Base-by-base conservation (phyloP, 441 rosid species). In the Breynia disticha region DNA sequence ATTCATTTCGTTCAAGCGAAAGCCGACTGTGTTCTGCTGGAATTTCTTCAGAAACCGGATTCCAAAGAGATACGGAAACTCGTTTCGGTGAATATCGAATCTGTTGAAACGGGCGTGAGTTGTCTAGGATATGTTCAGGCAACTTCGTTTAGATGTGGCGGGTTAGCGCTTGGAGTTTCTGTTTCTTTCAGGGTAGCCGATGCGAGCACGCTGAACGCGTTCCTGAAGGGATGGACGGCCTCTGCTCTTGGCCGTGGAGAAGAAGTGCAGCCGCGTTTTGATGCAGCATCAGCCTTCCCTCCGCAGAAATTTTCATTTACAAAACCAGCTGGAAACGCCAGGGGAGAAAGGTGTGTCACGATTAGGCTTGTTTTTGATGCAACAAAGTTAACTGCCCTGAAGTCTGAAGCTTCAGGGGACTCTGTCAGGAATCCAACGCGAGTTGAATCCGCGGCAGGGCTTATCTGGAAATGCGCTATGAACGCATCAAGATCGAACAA, bases 1-100 rank as follows among this genome's bases (percentile, higher is more conserved):
- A 79, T 57, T 21, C 59, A 57, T 37, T 83, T 57, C 53, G 54
- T 68, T 0, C 72, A 74, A 63, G 75, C 81, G 17, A 37, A 47
- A 67, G 80, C 70, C 24, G 37, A 59, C 45, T 62, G 74, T 7
- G 32, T 37, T 16, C 72, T 83, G 19, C 63, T 67, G 1, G 38
- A 20, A 44, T 56, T 72, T 56, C 60, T 81, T 0, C 52, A 50
- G 20, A 42, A 65, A 39, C 81, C 80, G 1, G 68, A 68, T 19
- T 52, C 65, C 1, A 61, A 64, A 22, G 49, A 11, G 15, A 15
- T 74, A 6, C 49, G 39, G 28, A 64, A 48, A 14, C 62, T 84
- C 54, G 41, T 72, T 21, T 81, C 82, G 0, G 50, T 57, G 14
- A 42, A 62, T 15, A 22, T 41, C 18, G 66, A 61, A 17, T 62